These are phyloP conservation scores for Nectriaceae sp. DNA, from an alignment of 2,329 filamentous ascomycete species.

Conservation along the genomic window DNA sequence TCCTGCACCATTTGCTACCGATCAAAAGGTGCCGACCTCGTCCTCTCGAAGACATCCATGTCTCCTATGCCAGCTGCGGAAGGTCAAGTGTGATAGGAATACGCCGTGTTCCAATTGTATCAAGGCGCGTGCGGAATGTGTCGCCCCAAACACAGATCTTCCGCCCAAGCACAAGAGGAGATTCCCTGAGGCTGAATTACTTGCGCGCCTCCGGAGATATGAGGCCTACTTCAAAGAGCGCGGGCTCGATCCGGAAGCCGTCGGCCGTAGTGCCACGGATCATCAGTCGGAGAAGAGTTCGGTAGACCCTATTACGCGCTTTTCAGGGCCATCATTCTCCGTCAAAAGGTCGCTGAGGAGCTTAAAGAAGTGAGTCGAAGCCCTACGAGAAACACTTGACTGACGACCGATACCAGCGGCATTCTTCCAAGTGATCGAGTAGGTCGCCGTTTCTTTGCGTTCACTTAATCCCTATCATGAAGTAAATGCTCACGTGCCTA, in stretches of 20 bases:
- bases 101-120: background rate
- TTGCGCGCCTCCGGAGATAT: background rate
- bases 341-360: background rate
- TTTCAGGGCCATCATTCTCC: no score
- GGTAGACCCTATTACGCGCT: background rate
- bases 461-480: background rate
- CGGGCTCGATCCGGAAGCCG: background rate
- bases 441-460: background rate
- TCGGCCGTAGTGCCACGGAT: background rate
- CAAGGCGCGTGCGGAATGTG: background rate
- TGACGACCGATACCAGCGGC: background rate
- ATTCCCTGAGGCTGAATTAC: background rate
- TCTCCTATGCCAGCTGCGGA: background rate
- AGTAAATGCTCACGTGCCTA: background rate
- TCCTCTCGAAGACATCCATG: background rate
- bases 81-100: background rate
- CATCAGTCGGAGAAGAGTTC: background rate
- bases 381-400: background rate
- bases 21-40: no score
- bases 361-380: background rate
- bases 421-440: background rate
- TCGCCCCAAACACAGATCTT: background rate
- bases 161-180: background rate
- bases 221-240: background rate
- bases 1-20: no score